Evolutionary conservation across 805 yeast genomes (phyloP), one percentile per base, ranked within the genome.

Genomic region (Ogataea siamensis): DNA sequence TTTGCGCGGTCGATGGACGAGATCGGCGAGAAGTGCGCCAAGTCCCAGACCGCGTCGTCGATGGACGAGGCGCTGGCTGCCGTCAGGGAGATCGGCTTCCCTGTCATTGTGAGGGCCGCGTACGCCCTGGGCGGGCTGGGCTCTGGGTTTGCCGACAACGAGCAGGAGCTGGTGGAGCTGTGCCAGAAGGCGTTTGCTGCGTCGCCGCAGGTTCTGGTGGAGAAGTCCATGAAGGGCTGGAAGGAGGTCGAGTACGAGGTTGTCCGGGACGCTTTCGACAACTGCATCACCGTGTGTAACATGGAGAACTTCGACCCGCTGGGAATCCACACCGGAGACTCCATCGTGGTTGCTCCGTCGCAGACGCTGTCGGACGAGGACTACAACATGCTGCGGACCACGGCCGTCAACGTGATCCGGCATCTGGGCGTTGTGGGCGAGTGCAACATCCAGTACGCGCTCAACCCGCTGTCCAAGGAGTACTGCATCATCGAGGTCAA

Each of bases 361-460:
- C 99, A 91, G 71, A 91, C 99, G 28, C 71, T 91, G 49, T 84
- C 96, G 13, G 98, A 91, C 62, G 96, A 87, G 63, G 99, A 91
- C 58, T 91, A 89, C 71, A 87, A 91, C 70, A 93, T 93, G 98
- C 75, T 91, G 61, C 81, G 99, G 71, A 84, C 97, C 35, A 87
- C 99, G 31, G 99, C 99, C 32, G 93, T 93, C 53, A 93, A 91
- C 49, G 95, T 91, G 47, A 93, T 91, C 53, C 82, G 98, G 66
- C 99, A 91, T 62, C 73, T 91, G 57, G 98, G 98, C 57, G 99
- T 91, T 61, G 98, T 91, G 60, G 99, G 99, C 73, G 99, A 91
- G 72, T 91, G 99, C 75, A 91, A 91, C 71, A 87, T 91, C 57
- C 99, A 91, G 67, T 91, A 91, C 60, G 97, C 98, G 36, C 74